A percentile compares a stretch with the other conserved stretches of the same genome.
Evolutionary conservation across 257 asterid species (phyloP).

Genomic region (Paraleonurus japonicus): DNA sequence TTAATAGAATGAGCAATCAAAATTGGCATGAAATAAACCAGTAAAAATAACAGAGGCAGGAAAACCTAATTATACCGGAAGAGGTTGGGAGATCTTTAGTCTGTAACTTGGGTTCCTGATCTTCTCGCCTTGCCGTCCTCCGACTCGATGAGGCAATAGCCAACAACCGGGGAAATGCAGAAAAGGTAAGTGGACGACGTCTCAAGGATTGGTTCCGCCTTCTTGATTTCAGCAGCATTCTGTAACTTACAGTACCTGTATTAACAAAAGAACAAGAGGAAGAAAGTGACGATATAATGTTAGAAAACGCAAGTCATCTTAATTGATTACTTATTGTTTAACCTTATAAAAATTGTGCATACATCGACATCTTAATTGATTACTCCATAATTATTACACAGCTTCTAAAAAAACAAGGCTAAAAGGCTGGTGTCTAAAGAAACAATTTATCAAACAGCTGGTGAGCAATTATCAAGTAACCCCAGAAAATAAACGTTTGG

Average conservation of each 20-base stretch:
- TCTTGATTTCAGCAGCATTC: slow-evolving; percentile 57
- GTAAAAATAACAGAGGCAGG: slow-evolving; percentile 13
- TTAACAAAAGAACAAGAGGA: slow-evolving; percentile 9
- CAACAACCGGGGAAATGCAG: slow-evolving; percentile 67
- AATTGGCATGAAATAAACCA: background rate
- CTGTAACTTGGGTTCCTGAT: slow-evolving; percentile 24
- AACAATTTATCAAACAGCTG: background rate
- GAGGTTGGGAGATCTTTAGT: slow-evolving; percentile 32
- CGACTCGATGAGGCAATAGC: slow-evolving; percentile 42
- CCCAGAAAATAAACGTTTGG: background rate
- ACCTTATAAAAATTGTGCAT: background rate
- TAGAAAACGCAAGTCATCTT: background rate
- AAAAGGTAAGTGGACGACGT: slow-evolving; percentile 50
- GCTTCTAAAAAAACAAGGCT: background rate
- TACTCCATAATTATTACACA: background rate
- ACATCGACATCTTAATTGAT: background rate
- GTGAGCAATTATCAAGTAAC: background rate
- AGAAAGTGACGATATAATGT: background rate
- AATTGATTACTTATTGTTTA: background rate
- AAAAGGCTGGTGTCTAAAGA: background rate
- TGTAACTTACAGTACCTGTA: slow-evolving; percentile 7
- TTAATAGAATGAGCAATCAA: slow-evolving; percentile 1
- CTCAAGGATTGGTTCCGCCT: slow-evolving; percentile 29
- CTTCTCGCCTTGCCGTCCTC: slow-evolving; percentile 38
- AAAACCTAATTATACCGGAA: slow-evolving; percentile 36